A percentile compares a stretch with the other conserved stretches of the same genome.
These are phyloP conservation scores for Leishmania arabica DNA, from an alignment of 208 protist genomes.

Conservation along the genomic window DNA sequence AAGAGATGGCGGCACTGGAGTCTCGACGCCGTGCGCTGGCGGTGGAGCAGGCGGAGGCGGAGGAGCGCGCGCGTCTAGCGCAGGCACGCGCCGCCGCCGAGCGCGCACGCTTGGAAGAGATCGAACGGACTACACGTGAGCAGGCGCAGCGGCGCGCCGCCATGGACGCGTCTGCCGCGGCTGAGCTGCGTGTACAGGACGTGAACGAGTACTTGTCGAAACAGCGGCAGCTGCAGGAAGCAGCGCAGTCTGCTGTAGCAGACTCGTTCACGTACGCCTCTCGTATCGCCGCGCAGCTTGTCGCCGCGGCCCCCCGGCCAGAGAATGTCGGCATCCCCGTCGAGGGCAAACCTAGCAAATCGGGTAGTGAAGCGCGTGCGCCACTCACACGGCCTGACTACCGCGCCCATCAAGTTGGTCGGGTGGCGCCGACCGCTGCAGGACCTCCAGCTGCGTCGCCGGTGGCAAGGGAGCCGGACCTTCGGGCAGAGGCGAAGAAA, in stretches of 20 bases:
- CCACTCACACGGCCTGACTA: conserved; percentile 10
- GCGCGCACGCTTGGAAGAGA: conserved; percentile 24
- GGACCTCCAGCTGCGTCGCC: not conserved
- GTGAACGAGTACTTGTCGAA: conserved; percentile 36
- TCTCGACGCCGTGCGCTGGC: conserved; percentile 29
- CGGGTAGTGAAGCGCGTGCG: not conserved
- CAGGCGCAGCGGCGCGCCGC: conserved; percentile 1
- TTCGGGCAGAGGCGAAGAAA: not conserved
- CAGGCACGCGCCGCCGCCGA: conserved; percentile 33
- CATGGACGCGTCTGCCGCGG: conserved; percentile 11
- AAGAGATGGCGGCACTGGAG: conserved; percentile 36
- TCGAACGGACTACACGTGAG: conserved; percentile 15
- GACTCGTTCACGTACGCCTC: conserved; percentile 30
- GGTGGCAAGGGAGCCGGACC: not conserved
- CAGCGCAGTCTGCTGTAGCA: conserved; percentile 18
- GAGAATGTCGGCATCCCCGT: not conserved
- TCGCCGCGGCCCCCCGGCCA: conserved; percentile 10
- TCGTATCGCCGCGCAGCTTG: conserved; percentile 23
- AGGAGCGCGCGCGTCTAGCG: conserved; percentile 37
- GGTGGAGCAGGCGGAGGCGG: conserved; percentile 41
- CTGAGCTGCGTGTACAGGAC: conserved; percentile 17
- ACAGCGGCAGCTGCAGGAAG: conserved; percentile 16
- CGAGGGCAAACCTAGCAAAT: not conserved
- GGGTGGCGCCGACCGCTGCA: not conserved
- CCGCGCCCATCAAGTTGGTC: conserved; percentile 20